These are phyloP conservation scores for Kalmusia sp. DNA, from an alignment of 2,329 filamentous ascomycete genomes.

Conservation along the genomic window DNA sequence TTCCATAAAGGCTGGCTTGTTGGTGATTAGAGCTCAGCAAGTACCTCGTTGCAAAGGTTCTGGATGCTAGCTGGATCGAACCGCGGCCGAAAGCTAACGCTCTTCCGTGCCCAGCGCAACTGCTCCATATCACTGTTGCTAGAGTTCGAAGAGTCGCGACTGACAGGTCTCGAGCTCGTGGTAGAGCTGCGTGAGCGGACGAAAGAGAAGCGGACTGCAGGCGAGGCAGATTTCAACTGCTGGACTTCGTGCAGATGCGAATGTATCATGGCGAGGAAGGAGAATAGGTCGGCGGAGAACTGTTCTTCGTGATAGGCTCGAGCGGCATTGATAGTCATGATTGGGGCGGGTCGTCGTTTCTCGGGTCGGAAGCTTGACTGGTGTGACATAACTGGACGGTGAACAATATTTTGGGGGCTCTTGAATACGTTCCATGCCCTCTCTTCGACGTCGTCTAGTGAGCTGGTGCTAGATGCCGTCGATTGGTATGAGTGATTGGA, in stretches of 20 bases:
- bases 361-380: not conserved
- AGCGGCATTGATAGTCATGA: constrained; percentile 10
- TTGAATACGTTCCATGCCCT: not conserved
- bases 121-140: constrained; percentile 19
- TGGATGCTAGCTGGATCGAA: constrained; percentile 37
- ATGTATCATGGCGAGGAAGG: constrained; percentile 36
- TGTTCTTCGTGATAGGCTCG: constrained; percentile 22
- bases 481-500: constrained; percentile 29
- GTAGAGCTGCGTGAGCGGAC: constrained; percentile 23
- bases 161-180: constrained; percentile 19
- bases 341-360: constrained; percentile 10
- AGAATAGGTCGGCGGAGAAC: constrained; percentile 32
- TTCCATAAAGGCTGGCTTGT: not conserved
- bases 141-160: constrained; percentile 12
- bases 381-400: too few species aligned
- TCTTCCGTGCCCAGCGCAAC: constrained; percentile 22
- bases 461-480: constrained; percentile 31
- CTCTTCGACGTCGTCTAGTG: constrained; percentile 18
- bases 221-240: constrained; percentile 25
- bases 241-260: constrained; percentile 35
- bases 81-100: constrained; percentile 29
- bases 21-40: constrained; percentile 31
- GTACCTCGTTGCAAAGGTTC: constrained; percentile 36
- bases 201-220: constrained; percentile 20
- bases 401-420: not conserved